A percentile compares a stretch with the other conserved stretches of the same genome.
These are phyloP conservation scores for Ogataea paradorogensis DNA, from an alignment of 805 yeast species.

Conservation along the genomic window DNA sequence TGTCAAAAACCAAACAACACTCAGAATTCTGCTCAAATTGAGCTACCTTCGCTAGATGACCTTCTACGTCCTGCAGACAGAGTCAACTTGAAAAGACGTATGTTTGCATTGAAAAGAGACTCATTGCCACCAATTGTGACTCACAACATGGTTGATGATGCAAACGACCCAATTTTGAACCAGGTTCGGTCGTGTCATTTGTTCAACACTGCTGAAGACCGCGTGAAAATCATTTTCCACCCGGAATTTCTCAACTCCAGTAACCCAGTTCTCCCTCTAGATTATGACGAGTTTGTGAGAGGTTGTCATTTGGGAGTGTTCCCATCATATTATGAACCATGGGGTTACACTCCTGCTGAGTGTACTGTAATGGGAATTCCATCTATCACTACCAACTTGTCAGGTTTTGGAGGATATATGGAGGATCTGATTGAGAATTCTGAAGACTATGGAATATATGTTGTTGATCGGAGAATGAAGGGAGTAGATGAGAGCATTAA, in stretches of 20 bases:
- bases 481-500: constrained; percentile 90
- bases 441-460: constrained; percentile 93
- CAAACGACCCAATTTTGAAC: constrained; percentile 84
- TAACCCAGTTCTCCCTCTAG: constrained; percentile 89
- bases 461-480: constrained; percentile 91
- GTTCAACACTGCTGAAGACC: constrained; percentile 84
- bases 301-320: constrained; percentile 98
- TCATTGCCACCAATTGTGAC: constrained; percentile 94
- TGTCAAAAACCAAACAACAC: constrained; percentile 53
- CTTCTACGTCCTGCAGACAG: constrained; percentile 83
- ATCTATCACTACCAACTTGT: constrained; percentile 89
- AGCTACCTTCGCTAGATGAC: constrained; percentile 74
- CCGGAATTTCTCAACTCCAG: constrained; percentile 95
- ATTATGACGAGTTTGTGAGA: constrained; percentile 95
- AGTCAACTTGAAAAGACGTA: constrained; percentile 86
- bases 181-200: constrained; percentile 89
- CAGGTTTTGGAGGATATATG: constrained; percentile 98
- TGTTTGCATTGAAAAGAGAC: constrained; percentile 86
- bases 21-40: constrained; percentile 38
- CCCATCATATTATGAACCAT: constrained; percentile 98
- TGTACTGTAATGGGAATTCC: constrained; percentile 99
- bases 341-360: constrained; percentile 99
- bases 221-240: constrained; percentile 94
- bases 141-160: constrained; percentile 93
- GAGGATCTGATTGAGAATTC: constrained; percentile 95